Evolutionary conservation across 768 basidiomycete genomes (phyloP), one percentile per base, ranked within the genome.

Genomic region (Termitomyces sp.): DNA sequence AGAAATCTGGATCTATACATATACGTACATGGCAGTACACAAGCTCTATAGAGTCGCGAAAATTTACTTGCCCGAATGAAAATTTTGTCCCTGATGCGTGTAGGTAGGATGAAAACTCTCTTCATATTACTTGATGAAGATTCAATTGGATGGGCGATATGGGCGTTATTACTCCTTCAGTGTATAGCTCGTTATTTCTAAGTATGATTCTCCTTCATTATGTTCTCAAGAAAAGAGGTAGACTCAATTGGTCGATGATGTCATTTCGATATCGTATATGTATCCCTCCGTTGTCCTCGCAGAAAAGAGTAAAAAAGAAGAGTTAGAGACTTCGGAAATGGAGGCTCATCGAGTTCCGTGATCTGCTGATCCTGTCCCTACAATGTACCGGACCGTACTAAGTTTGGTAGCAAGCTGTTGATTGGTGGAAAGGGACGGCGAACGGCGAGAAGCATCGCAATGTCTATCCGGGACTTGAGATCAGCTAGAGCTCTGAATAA

Each of bases 231-330:
- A 32, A 32, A 32, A 32, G 9, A 1, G 8, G 10, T 9, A 9
- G 9, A 10, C 9, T 2, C 8, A 32, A 32, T 32, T 32, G 30
- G 10, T 10, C 30, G 17, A 28, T 26, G 43, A 26, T 15, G 15
- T 44, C 24, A 26, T 44, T 26, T 12, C 22, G 11, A 38, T 15
- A 17, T 17, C 9, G 15, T n/a, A 30, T 19, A 15, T n/a, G n/a
- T n/a, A n/a, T n/a, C 14, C 12, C 21, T 55, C 58, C 58, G 58
- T 49, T 38, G 38, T 56, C 54, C 34, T 59, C 58, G 58, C 52
- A 35, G 19, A 24, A 34, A 17, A 7, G 26, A 34, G 11, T n/a
- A 19, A 26, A 15, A 42, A 35, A 32, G 26, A 21, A 22, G 45
- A 41, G 46, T 17, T n/a, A n/a, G 19, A 17, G 41, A 21, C 30